Evolutionary conservation across 2,329 filamentous ascomycete species (phyloP), one percentile per base, ranked within the genome.

Genomic region (Rosellinia necatrix): DNA sequence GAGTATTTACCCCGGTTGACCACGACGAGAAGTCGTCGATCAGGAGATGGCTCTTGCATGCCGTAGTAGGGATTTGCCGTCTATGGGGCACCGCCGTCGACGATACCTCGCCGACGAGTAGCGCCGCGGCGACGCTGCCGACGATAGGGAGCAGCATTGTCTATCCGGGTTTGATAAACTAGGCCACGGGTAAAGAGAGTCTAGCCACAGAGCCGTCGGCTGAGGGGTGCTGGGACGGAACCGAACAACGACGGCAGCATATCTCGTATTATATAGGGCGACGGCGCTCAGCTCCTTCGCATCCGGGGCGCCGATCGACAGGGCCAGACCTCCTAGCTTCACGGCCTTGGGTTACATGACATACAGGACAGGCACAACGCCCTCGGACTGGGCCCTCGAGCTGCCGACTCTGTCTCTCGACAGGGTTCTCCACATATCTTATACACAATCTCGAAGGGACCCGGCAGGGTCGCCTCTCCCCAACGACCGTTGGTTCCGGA

Each of bases 21-120:
- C 71, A 73, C 27, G 63, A 61, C 35, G 64, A 63, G 52, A 74
- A 70, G 59, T 74, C 69, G 46, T 74, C 70, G 40, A 73, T 66
- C 9, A 72, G 15, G 17, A 73, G 64, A 53, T 70, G 65, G 3
- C 62, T 60, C 0, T 53, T 63, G 38, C 72, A 74, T 47, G 57
- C 64, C 30, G 49, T 58, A 4, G 53, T 46, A 15, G 56, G 49
- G 17, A 48, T 48, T 17, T 58, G 58, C 41, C 64, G 61, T 48
- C 53, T 58, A 34, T 57, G 42, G 2, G 49, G 32, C 10, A 65
- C 34, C 40, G 17, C 53, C 13, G 22, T 40, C 22, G 65, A 63
- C 30, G 63, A 53, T 47, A 59, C 58, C 30, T 64, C 61, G 40
- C 58, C 54, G 40, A 56, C 64, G 25, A 66, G 58, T 42, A 67